Evolutionary conservation across 345 rosid genomes (phyloP).

Genomic region (Boechera retrofracta): DNA sequence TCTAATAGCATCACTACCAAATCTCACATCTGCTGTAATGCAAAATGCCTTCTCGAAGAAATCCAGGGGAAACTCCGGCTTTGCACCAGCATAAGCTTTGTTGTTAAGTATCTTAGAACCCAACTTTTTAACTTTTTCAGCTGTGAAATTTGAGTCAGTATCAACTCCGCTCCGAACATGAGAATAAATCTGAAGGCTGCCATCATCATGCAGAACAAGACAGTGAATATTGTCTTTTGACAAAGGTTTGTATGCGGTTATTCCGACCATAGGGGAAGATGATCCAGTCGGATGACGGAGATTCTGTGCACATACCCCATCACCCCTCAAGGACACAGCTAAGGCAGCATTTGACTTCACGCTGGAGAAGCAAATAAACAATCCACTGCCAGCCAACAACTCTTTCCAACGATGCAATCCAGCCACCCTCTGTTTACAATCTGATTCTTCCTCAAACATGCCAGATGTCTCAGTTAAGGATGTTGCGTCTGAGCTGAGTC

Average conservation of each 20-base stretch:
- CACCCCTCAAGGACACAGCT: slow-evolving; percentile 64
- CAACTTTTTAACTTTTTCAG: slow-evolving; percentile 85
- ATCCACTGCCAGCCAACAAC: slow-evolving; percentile 74
- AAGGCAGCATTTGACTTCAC: slow-evolving; percentile 76
- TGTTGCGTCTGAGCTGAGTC: slow-evolving; percentile 67
- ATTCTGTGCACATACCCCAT: slow-evolving; percentile 77
- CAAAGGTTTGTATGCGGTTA: slow-evolving; percentile 90
- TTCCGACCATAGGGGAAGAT: slow-evolving; percentile 86
- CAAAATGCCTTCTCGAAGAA: slow-evolving; percentile 95
- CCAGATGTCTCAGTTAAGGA: slow-evolving; percentile 72
- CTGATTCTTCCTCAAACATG: slow-evolving; percentile 78
- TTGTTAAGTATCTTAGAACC: slow-evolving; percentile 84
- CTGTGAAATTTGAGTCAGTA: slow-evolving; percentile 63
- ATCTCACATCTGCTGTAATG: slow-evolving; percentile 90
- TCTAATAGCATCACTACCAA: slow-evolving; percentile 90
- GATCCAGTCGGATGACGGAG: slow-evolving; percentile 81
- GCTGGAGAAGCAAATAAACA: slow-evolving; percentile 83
- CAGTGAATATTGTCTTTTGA: slow-evolving; percentile 92
- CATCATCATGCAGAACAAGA: slow-evolving; percentile 96
- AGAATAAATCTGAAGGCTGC: slow-evolving; percentile 96
- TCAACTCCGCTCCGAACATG: slow-evolving; percentile 68
- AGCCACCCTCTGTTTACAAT: slow-evolving; percentile 69
- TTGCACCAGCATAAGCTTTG: slow-evolving; percentile 79
- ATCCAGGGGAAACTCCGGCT: slow-evolving; percentile 95
- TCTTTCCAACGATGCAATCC: slow-evolving; percentile 95